Base-by-base conservation (phyloP, 805 yeast genomes). In the Limtongozyma cylindracea region DNA sequence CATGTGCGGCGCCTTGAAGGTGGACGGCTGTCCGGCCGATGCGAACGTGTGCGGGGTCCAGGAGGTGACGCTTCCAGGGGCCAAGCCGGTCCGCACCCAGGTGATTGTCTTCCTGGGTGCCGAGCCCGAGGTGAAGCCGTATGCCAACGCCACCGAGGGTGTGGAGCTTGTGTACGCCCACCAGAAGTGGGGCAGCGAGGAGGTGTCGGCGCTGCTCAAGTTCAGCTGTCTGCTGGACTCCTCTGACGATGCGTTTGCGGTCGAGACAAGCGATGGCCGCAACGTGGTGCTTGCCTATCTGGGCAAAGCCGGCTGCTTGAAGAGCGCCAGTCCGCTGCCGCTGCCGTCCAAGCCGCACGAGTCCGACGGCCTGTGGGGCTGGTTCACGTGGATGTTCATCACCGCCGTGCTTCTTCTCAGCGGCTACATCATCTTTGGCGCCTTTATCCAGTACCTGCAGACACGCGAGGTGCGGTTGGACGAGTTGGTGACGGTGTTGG, bases 21-120 rank as follows among this genome's bases (percentile, higher is more conserved):
- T 48, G 6, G 47, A 53, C 7, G 53, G 52, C 14, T 82, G 95
- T 43, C 70, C 80, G 1, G 46, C 47, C 21, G 66, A 70, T 29
- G 62, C 82, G 2, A 74, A 73, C 30, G 39, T 82, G 6, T 84
- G 98, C 42, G 93, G 91, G 3, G 35, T 72, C 10, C 66, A 72
- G 12, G 34, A 48, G 8, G 54, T 74, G 4, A 38, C 45, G 9
- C 29, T 67, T 11, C 66, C n/a, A n/a, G n/a, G n/a, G n/a, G n/a
- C n/a, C n/a, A n/a, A n/a, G n/a, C n/a, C n/a, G n/a, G n/a, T n/a
- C n/a, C n/a, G n/a, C n/a, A n/a, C n/a, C n/a, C n/a, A n/a, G n/a
- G n/a, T n/a, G n/a, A n/a, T n/a, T n/a, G n/a, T n/a, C n/a, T n/a
- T n/a, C n/a, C n/a, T n/a, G n/a, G n/a, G n/a, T n/a, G n/a, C n/a